A percentile compares a stretch with the other conserved stretches of the same genome.
Conservation (phyloP, 371 early-diverging fungal species). For the Synchytrium microbalum region DNA sequence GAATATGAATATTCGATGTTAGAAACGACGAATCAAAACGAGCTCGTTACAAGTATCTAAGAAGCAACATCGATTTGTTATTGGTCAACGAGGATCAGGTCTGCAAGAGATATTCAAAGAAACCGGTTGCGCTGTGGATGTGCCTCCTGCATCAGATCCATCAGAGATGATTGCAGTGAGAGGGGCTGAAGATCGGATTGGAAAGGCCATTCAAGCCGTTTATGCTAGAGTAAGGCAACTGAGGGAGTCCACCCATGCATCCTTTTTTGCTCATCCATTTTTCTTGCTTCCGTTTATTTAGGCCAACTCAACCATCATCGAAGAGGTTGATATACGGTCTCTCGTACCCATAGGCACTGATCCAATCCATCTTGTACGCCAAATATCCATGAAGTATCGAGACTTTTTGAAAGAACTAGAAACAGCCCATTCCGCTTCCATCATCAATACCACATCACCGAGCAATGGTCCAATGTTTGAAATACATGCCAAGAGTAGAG, state of each 20-base stretch:
- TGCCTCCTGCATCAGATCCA: constrained; percentile 60
- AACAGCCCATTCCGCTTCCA: constrained; percentile 24
- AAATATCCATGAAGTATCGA: constrained; percentile 34
- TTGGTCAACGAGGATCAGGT: constrained; percentile 71
- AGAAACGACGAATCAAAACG: constrained; percentile 38
- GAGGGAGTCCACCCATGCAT: too few relatives aligned
- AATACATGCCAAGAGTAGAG: constrained; percentile 33
- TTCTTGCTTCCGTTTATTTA: too few relatives aligned
- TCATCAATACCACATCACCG: constrained; percentile 13
- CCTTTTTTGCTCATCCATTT: neutral
- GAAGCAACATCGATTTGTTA: constrained; percentile 82
- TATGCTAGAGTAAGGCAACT: neutral
- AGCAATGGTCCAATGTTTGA: constrained; percentile 21
- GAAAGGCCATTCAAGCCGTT: neutral
- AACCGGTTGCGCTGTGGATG: constrained; percentile 74
- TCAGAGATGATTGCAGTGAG: constrained; percentile 71
- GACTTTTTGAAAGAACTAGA: constrained; percentile 32
- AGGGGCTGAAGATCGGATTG: constrained; percentile 44
- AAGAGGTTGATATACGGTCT: constrained; percentile 30
- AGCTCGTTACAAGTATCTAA: constrained; percentile 67
- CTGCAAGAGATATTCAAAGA: constrained; percentile 70
- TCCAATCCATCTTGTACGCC: constrained; percentile 26
- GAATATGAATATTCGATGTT: constrained; percentile 4
- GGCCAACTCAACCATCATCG: constrained; percentile 30
- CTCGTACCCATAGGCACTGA: constrained; percentile 21